Percentiles rank a stretch among this genome's conserved stretches.
These are phyloP conservation scores for Mycoemilia scoparia DNA, from an alignment of 192 early-diverging fungal genomes.

Conservation along the genomic window DNA sequence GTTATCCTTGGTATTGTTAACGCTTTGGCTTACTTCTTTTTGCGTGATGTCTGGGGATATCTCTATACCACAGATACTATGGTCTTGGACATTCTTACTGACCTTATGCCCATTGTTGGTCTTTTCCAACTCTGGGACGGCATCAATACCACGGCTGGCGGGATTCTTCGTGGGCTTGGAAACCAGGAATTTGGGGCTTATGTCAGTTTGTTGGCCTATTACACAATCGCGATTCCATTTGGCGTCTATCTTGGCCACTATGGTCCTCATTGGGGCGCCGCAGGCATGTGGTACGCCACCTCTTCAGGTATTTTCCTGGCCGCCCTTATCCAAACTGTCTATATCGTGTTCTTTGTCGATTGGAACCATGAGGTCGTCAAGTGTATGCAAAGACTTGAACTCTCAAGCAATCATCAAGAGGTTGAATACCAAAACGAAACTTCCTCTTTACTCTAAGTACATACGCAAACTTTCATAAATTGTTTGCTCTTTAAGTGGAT, in stretches of 20 bases:
- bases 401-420: no score
- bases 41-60: conserved; percentile 42
- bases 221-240: conserved; percentile 28
- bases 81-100: conserved; percentile 13
- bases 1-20: conserved; percentile 38
- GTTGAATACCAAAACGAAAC: no score
- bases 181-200: conserved; percentile 28
- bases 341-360: conserved; percentile 15
- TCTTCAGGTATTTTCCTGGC: conserved; percentile 25
- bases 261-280: conserved; percentile 13
- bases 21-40: conserved; percentile 34
- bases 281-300: conserved; percentile 43
- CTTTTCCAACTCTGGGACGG: conserved; percentile 29
- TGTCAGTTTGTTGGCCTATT: conserved; percentile 32
- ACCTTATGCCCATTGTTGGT: conserved; percentile 19
- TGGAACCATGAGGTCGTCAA: conserved; percentile 25
- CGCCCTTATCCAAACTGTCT: conserved; percentile 15
- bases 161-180: conserved; percentile 33
- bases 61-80: conserved; percentile 21
- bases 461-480: no score
- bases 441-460: no score
- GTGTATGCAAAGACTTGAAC: conserved; percentile 14
- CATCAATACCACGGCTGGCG: conserved; percentile 36
- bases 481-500: no score
- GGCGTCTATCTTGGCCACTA: conserved; percentile 35